Conservation (phyloP, 306 rosid species). For the Prosopis cineraria region DNA sequence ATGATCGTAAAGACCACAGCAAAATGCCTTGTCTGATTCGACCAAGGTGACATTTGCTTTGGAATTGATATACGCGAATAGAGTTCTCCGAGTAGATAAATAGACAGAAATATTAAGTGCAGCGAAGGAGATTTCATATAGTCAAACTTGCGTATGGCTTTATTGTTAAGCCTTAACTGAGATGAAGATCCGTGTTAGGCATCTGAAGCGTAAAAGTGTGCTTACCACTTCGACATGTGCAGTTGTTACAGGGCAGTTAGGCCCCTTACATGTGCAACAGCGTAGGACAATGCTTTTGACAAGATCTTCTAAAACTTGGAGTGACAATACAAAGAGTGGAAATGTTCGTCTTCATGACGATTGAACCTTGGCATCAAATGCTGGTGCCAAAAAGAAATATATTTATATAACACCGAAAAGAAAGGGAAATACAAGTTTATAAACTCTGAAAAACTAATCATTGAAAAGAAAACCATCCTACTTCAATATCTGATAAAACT, state of each 20-base stretch:
- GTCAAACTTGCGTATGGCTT: background rate
- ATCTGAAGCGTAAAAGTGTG: background rate
- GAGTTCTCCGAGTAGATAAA: background rate
- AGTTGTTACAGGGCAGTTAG: background rate
- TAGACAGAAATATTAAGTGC: no score
- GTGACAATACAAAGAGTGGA: background rate
- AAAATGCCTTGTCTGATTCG: background rate
- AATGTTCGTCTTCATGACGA: background rate
- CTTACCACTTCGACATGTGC: background rate
- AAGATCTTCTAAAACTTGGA: background rate
- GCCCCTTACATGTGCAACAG: background rate
- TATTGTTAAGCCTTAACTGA: background rate
- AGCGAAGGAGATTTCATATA: background rate
- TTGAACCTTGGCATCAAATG: background rate
- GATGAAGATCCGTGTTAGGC: background rate
- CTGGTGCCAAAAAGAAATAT: background rate
- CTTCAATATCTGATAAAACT: background rate
- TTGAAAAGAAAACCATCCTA: background rate
- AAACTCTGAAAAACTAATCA: background rate
- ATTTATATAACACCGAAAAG: background rate
- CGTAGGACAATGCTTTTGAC: background rate
- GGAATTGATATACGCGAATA: background rate
- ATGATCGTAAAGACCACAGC: background rate
- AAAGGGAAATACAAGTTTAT: background rate
- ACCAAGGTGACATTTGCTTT: constrained; percentile 21